A percentile compares a stretch with the other conserved stretches of the same genome.
Evolutionary conservation across 148 eudicot genomes (phyloP).

Genomic region (Camellia japonica): DNA sequence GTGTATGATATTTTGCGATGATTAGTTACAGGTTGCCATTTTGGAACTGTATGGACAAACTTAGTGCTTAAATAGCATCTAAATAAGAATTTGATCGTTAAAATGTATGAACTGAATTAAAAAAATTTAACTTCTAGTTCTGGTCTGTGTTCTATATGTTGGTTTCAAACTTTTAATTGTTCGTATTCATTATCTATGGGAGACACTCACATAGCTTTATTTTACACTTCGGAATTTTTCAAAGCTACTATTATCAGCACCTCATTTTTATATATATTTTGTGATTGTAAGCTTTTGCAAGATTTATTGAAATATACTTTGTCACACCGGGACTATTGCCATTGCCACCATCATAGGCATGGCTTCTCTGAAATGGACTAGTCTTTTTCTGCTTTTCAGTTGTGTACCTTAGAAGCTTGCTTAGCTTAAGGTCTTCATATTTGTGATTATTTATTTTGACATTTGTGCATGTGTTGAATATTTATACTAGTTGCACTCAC

Average conservation of each 20-base stretch:
- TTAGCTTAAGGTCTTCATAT: background rate
- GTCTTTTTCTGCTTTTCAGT: background rate
- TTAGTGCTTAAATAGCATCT: too few relatives aligned
- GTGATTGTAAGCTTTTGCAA: background rate
- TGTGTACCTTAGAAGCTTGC: background rate
- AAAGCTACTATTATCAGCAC: too few relatives aligned
- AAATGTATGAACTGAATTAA: background rate
- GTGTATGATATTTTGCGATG: too few relatives aligned
- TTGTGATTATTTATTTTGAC: background rate
- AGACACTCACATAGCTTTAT: too few relatives aligned
- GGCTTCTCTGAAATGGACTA: background rate
- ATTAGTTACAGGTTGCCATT: too few relatives aligned
- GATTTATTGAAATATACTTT: background rate
- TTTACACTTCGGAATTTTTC: too few relatives aligned
- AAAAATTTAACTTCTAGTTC: background rate
- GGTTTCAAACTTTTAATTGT: too few relatives aligned
- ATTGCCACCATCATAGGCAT: background rate
- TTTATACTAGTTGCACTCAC: background rate
- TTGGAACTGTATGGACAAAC: too few relatives aligned
- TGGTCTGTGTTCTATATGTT: too few relatives aligned
- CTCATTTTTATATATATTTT: too few relatives aligned
- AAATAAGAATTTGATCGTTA: background rate
- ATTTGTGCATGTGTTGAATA: background rate
- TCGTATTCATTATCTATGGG: too few relatives aligned
- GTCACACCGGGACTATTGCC: background rate